Base-by-base conservation (phyloP, 345 rosid genomes). In the Tarenaya hassleriana region DNA sequence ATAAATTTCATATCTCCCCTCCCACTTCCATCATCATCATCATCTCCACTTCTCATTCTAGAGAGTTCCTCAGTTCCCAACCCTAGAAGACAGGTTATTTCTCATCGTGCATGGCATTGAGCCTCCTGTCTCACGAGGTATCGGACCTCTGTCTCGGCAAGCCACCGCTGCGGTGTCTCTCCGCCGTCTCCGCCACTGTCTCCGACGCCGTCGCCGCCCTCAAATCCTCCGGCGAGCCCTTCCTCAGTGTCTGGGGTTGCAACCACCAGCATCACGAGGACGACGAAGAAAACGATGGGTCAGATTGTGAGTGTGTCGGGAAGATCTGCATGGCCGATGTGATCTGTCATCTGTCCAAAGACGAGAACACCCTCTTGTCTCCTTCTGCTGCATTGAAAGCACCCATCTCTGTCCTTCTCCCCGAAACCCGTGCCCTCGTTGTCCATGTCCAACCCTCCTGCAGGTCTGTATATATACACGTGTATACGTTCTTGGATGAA, bases 61-160 rank as follows among this genome's bases (percentile, higher is more conserved):
- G n/a, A n/a, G n/a, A n/a, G n/a, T n/a, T n/a, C n/a, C 37, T 13
- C 34, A 45, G 29, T 38, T n/a, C 3, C 15, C 15, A 37, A 37
- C 3, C 3, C 3, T 2, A 37, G 8, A 10, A 10, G 8, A 37
- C 41, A 37, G 41, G 0, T 12, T 24, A 15, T 8, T 1, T 43
- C 13, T 1, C 11, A 29, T 37, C 46, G 77, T 78, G 86, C 50
- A 84, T 81, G 94, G 94, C 88, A 78, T 72, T 70, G 75, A 73
- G 77, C 49, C 65, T 81, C 33, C 69, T 79, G 46, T 63, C 73
- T 4, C 72, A 62, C 15, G 86, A 71, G 68, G 75, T 84, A 57
- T 79, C 96, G 31, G 95, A 92, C 69, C 89, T 92, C 69, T 92
- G 98, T 61, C 79, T 92, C 20, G 98, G 96, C 58, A 92, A 92